Evolutionary conservation across 345 rosid species (phyloP), one percentile per base, ranked within the genome.

Genomic region (Cardiospermum halicacabum): DNA sequence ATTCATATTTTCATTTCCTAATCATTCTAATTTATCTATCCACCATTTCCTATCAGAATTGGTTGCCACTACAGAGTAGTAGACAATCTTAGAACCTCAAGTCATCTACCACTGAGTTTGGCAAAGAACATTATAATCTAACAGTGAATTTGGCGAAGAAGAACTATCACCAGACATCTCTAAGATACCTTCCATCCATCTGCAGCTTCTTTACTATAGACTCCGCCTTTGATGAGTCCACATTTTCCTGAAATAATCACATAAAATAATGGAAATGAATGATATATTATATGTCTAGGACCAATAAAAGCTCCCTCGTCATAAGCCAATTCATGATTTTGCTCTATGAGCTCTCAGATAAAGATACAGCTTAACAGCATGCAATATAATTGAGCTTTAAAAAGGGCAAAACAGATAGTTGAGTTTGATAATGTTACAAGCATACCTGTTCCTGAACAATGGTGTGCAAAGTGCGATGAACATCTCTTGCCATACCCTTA

Each of bases 401-500:
- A 21, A 22, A 19, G 57, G 8, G 28, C 49, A 40, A 10, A 16
- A 71, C 50, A 60, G 24, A 61, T 11, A 56, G 6, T 34, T 34
- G 39, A 22, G 26, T 50, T 39, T 39, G 7, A 27, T 25, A 36
- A 0, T 11, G 49, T 10, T 15, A 40, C 3, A 56, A 43, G 21
- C 50, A 24, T 71, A 86, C 96, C 90, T 89, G 90, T 81, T 84
- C 90, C 58, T 76, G 86, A 48, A 78, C 64, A 58, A 89, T 84
- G 56, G 80, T 81, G 77, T 84, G 96, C 53, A 89, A 82, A 60
- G 87, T 75, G 67, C 89, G 74, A 60, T 89, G 96, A 32, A 86
- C 96, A 59, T 89, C 96, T 68, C 75, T 86, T 4, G 96, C 92
- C 96, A 89, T 89, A 74, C 96, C 92, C 80, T 89, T 89, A 70